Conservation (phyloP, 2,329 filamentous ascomycete species). For the Aurifilum marmelostoma region DNA sequence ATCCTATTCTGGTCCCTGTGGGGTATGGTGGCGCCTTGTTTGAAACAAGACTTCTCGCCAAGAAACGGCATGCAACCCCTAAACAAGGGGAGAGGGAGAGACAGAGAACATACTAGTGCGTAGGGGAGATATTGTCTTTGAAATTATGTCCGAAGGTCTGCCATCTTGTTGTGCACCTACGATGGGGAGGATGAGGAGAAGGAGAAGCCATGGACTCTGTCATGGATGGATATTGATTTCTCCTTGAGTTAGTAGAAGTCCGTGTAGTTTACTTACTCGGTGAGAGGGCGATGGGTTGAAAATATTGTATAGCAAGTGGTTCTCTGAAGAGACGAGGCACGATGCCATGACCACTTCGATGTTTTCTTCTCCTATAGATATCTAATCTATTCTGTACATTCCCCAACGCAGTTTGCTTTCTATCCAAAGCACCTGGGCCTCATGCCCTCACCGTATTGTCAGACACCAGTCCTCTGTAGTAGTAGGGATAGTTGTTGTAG, state of each 20-base stretch:
- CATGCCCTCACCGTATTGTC: no score
- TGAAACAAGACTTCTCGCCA: slow-evolving; percentile 8
- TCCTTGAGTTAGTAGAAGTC: not conserved
- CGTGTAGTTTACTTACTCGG: not conserved
- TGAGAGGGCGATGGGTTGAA: not conserved
- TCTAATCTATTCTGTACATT: not conserved
- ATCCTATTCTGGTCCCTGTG: slow-evolving; percentile 1
- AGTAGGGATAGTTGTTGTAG: no score
- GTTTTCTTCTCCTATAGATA: not conserved
- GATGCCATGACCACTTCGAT: not conserved
- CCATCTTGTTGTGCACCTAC: not conserved
- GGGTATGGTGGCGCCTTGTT: not conserved
- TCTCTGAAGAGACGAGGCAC: not conserved
- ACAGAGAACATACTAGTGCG: not conserved
- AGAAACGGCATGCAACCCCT: not conserved
- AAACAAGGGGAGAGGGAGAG: not conserved
- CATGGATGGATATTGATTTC: not conserved
- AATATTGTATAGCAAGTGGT: not conserved
- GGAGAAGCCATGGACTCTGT: no score
- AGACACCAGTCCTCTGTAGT: no score
- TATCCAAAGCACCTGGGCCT: no score
- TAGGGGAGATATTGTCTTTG: not conserved
- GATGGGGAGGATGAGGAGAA: no score
- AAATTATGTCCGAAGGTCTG: not conserved
- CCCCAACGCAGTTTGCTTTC: no score